Base-by-base conservation (phyloP, 257 asterid species). In the Verbena officinalis region DNA sequence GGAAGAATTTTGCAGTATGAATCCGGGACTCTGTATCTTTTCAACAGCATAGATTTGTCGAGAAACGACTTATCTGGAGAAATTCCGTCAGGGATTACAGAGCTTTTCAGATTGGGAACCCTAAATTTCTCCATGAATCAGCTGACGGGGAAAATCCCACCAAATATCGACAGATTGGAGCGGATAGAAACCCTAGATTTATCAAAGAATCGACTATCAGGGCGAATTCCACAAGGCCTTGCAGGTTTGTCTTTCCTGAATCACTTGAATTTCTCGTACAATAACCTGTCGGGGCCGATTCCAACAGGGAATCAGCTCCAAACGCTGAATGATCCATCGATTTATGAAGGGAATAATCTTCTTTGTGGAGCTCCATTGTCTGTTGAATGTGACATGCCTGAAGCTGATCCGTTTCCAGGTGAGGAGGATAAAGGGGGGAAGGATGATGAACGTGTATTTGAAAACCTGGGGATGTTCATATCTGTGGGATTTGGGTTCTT, bases 231-330 rank as follows among this genome's bases (percentile, higher is more conserved):
- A 21, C 56, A 10, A 36, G 55, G 73, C 55, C 23, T 78, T 66
- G 62, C 55, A 17, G 46, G 74, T 4, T 45, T 78, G 20, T 65
- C 73, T 50, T 71, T 75, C 21, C 13, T 78, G 71, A 71, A 50
- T 45, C 75, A 78, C 51, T 49, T 75, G 55, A 78, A 78, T 49
- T 34, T 78, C 33, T 78, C 83, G 22, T 59, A 62, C 40, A 75
- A 78, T 31, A 75, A 71, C n/a, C 57, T 78, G 54, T 67, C 84
- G 0, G 84, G 78, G n/a, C 62, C 10, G 73, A 75, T 78, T 62
- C 84, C 80, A 10, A 71, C 65, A 1, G 70, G 71, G 4, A 63
- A 75, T 33, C 78, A 75, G 73, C 45, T 78, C 16, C 60, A 44
- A 11, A 67, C 76, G 15, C 59, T 76, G 27, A 27, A 38, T 51